These are phyloP conservation scores for Aphanomyces cochlioides DNA, from an alignment of 352 stramenopile genomes.

Conservation along the genomic window DNA sequence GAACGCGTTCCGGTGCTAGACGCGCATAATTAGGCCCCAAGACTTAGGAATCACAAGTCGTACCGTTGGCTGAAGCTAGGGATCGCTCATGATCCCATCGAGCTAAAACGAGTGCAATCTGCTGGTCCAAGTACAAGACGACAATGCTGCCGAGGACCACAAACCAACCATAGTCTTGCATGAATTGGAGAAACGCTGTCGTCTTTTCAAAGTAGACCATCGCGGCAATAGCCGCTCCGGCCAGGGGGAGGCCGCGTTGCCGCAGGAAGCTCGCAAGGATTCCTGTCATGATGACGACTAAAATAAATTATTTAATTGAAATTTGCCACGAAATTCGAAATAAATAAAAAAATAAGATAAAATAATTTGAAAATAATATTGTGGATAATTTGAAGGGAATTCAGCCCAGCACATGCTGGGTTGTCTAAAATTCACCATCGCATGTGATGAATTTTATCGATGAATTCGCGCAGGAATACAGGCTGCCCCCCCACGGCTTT, in stretches of 20 bases:
- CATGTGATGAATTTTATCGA: no score
- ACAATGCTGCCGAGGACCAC: not conserved
- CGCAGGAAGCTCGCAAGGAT: conserved; percentile 8
- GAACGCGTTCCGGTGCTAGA: conserved; percentile 18
- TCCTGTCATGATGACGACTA: not conserved
- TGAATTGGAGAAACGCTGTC: not conserved
- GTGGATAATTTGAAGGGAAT: no score
- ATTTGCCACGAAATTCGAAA: no score
- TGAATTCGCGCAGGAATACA: no score
- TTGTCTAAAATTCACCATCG: no score
- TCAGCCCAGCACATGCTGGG: no score
- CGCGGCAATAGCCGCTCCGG: not conserved
- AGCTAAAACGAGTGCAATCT: not conserved
- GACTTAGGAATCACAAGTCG: not conserved
- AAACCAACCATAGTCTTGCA: conserved; percentile 27
- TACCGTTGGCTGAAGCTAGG: conserved; percentile 22
- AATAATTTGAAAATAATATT: no score
- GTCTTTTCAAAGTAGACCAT: conserved; percentile 17
- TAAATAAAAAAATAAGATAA: no score
- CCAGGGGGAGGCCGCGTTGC: not conserved
- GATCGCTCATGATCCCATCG: conserved; percentile 13
- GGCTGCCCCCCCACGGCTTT: no score
- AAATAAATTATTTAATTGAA: no score
- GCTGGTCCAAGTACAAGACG: conserved; percentile 14
- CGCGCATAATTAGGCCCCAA: not conserved